Percentiles rank a stretch among this genome's conserved stretches.
Conservation (phyloP, 257 asterid species). For the Paulownia fortunei region DNA sequence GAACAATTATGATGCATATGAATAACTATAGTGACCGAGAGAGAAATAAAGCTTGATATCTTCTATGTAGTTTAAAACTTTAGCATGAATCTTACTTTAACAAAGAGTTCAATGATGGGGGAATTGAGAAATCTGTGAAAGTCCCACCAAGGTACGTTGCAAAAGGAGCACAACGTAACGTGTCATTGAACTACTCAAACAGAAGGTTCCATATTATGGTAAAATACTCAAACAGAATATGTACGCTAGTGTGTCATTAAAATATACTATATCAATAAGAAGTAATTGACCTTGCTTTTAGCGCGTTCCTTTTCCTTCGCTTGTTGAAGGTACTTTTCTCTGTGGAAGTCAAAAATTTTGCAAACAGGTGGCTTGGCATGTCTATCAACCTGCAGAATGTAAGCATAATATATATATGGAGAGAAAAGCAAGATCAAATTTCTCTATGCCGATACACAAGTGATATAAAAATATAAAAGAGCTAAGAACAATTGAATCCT, state of each 20-base stretch:
- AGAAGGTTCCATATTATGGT: not conserved
- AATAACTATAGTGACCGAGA: not conserved
- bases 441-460: not conserved
- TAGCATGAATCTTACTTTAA: not conserved
- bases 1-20: not conserved
- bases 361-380: conserved; percentile 76
- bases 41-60: not conserved
- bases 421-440: conserved; percentile 28
- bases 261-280: conserved; percentile 8
- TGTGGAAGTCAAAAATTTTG: conserved; percentile 73
- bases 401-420: conserved; percentile 23
- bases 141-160: not conserved
- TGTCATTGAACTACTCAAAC: not conserved
- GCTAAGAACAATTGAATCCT: not conserved
- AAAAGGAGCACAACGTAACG: conserved; percentile 11
- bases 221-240: conserved; percentile 1
- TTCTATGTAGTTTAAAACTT: not conserved
- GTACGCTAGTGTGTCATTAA: not conserved
- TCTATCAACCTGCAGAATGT: conserved; percentile 65
- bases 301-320: conserved; percentile 68
- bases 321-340: conserved; percentile 61
- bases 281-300: conserved; percentile 57
- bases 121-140: not conserved
- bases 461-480: not conserved
- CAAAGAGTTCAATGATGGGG: not conserved